Evolutionary conservation across 2,329 filamentous ascomycete genomes (phyloP).

Genomic region (Ophiostoma sp.): DNA sequence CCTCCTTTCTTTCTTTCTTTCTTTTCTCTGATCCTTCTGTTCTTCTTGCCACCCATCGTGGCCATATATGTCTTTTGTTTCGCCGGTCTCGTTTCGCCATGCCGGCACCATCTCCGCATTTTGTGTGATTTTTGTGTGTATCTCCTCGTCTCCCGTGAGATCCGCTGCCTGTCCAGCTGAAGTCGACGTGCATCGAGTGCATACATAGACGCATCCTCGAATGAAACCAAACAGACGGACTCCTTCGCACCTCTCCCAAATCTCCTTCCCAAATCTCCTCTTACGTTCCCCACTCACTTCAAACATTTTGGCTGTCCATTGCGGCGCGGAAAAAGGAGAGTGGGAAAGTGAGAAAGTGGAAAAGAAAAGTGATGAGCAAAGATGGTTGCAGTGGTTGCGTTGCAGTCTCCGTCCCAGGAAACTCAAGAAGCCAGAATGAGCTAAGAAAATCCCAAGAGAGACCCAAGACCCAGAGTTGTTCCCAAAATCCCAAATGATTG

Average conservation of each 20-base stretch:
- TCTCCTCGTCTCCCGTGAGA: background rate
- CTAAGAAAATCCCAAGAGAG: background rate
- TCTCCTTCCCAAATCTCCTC: background rate
- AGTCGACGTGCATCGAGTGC: background rate
- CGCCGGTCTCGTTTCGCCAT: background rate
- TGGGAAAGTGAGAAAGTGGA: background rate
- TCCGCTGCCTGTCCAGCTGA: constrained; percentile 3
- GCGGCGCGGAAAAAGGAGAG: background rate
- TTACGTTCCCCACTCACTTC: constrained; percentile 2
- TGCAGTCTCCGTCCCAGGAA: background rate
- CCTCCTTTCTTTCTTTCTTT: background rate
- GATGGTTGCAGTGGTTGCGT: constrained; percentile 2
- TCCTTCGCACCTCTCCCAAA: background rate
- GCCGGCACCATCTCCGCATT: background rate
- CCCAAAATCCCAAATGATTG: background rate
- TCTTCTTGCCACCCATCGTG: background rate
- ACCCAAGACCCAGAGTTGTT: background rate
- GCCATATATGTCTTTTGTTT: background rate
- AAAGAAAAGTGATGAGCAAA: background rate
- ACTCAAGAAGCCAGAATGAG: background rate
- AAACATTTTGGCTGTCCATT: background rate
- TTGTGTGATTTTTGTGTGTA: too few relatives aligned
- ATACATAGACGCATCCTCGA: background rate
- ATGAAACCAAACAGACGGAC: background rate
- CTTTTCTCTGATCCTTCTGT: too few relatives aligned